These are phyloP conservation scores for Forsythia viridissima DNA, from an alignment of 257 asterid genomes.

Conservation along the genomic window DNA sequence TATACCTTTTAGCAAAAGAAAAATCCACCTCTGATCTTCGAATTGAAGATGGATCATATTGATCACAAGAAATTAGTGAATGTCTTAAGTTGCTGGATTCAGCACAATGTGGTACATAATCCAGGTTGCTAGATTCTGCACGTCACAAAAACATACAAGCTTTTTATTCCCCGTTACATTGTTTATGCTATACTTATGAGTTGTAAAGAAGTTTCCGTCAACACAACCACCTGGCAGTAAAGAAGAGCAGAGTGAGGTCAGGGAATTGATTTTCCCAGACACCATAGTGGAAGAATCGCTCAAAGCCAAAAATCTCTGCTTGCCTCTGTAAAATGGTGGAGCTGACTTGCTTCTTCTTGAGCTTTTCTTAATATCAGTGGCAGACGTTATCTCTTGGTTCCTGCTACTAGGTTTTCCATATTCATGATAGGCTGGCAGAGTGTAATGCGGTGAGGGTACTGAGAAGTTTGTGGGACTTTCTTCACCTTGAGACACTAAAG, in stretches of 20 bases:
- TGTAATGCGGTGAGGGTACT: slow-evolving; percentile 29
- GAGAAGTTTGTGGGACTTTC: slow-evolving; percentile 29
- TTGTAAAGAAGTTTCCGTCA: slow-evolving; percentile 9
- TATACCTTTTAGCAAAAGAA: slow-evolving; percentile 41
- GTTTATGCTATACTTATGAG: slow-evolving; percentile 9
- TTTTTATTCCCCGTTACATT: slow-evolving; percentile 11
- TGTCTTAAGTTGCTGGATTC: slow-evolving; percentile 34
- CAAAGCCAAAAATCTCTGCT: slow-evolving; percentile 54
- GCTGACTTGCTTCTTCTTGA: slow-evolving; percentile 77
- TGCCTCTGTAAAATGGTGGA: slow-evolving; percentile 74
- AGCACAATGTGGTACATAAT: slow-evolving; percentile 29
- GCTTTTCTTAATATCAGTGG: slow-evolving; percentile 32
- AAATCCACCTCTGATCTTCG: slow-evolving; percentile 34
- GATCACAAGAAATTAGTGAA: slow-evolving; percentile 32
- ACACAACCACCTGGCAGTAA: slow-evolving; percentile 38
- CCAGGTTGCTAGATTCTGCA: slow-evolving; percentile 47
- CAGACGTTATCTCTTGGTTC: slow-evolving; percentile 27
- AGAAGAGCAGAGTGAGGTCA: slow-evolving; percentile 17
- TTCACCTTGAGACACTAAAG: slow-evolving; percentile 30
- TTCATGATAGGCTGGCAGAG: slow-evolving; percentile 23
- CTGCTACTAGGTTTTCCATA: slow-evolving; percentile 28
- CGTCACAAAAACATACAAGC: slow-evolving; percentile 10
- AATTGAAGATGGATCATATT: slow-evolving; percentile 30
- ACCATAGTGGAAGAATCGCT: slow-evolving; percentile 36
- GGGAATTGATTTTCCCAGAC: slow-evolving; percentile 33